A percentile compares a stretch with the other conserved stretches of the same genome.
Conservation (phyloP, 1,139 yeast genomes). For the Suhomyces taliae region DNA sequence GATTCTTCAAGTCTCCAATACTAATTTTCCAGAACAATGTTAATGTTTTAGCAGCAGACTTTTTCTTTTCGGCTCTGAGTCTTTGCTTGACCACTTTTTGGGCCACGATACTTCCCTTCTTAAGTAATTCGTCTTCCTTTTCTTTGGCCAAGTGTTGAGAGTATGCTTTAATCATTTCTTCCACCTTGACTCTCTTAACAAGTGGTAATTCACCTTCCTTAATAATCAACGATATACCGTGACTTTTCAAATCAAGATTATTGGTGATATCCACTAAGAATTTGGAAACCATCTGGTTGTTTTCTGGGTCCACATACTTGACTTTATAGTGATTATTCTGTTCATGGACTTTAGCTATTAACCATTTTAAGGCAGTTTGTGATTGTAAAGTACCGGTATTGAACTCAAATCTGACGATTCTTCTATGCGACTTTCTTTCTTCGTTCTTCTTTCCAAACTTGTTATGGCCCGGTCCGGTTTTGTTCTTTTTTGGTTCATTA, state of each 20-base stretch:
- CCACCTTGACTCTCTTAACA: constrained; percentile 27
- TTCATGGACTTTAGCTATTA: constrained; percentile 29
- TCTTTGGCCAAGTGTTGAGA: constrained; percentile 33
- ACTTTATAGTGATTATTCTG: constrained; percentile 26
- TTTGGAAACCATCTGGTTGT: constrained; percentile 22
- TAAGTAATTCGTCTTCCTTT: constrained; percentile 34
- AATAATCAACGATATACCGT: constrained; percentile 33
- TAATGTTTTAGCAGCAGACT: constrained; percentile 36
- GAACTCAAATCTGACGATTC: constrained; percentile 17
- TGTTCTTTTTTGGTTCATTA: constrained; percentile 1
- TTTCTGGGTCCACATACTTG: constrained; percentile 25
- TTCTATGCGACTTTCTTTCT: constrained; percentile 11
- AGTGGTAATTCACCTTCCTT: constrained; percentile 28
- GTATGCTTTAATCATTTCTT: constrained; percentile 37
- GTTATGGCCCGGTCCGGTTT: neutral
- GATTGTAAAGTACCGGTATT: constrained; percentile 23
- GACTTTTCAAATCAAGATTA: constrained; percentile 25
- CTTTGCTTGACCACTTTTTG: constrained; percentile 29
- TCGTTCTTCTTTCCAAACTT: constrained; percentile 2
- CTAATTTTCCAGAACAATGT: constrained; percentile 42
- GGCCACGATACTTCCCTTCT: constrained; percentile 37
- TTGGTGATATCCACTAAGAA: constrained; percentile 33
- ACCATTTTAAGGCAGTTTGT: constrained; percentile 30
- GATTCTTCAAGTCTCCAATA: constrained; percentile 39
- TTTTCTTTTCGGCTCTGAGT: constrained; percentile 35